phyloP scores from a whole-genome alignment of 495 filamentous ascomycete genomes.

The Neurospora sp. region DNA sequence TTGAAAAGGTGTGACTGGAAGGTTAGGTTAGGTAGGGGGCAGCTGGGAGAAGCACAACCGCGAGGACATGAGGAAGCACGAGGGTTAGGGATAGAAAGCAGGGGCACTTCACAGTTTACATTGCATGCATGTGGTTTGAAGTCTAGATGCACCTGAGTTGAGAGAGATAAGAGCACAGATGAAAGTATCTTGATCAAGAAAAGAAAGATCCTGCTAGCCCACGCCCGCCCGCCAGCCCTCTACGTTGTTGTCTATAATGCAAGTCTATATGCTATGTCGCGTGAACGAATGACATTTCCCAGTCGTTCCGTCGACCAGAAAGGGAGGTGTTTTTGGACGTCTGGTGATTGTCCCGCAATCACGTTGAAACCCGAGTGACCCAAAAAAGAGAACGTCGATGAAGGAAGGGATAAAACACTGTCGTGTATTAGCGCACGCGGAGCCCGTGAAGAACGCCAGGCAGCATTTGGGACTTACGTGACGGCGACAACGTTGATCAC shows the following conservation, averaged over 20 bases:
- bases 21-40: not conserved
- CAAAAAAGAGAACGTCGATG: not conserved
- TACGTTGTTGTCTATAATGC: not conserved
- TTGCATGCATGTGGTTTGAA: too few species aligned
- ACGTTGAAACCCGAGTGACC: not conserved
- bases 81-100: not conserved
- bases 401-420: not conserved
- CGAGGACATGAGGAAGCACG: too few species aligned
- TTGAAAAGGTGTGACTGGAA: not conserved
- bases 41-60: too few species aligned
- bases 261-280: not conserved
- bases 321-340: not conserved
- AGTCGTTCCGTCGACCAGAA: not conserved
- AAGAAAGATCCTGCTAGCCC: not conserved
- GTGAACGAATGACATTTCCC: not conserved
- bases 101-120: not conserved
- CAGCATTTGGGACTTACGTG: not conserved
- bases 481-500: not conserved
- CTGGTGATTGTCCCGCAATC: not conserved
- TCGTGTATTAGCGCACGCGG: not conserved
- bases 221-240: not conserved
- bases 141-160: too few species aligned
- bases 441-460: not conserved
- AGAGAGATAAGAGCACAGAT: not conserved
- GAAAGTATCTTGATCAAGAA: not conserved